phyloP scores from a whole-genome alignment of 139 green algal genomes.

The Medakamo hakoo region DNA sequence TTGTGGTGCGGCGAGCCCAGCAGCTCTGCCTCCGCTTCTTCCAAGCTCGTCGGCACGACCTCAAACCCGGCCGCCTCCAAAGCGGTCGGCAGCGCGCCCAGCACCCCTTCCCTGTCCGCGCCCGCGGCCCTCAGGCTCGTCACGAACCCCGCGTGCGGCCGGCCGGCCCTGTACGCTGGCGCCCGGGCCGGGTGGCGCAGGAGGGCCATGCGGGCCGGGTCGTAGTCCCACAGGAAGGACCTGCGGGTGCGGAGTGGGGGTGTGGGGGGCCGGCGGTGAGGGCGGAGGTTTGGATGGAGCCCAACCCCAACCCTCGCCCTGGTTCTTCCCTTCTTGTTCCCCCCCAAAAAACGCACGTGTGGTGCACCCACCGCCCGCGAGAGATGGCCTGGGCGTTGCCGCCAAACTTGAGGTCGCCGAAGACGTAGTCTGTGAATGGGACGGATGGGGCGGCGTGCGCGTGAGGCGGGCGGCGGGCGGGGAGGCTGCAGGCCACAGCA shows the following conservation, averaged over 20 bases:
- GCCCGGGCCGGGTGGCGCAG: conserved; percentile 49
- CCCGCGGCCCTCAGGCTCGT: conserved; percentile 28
- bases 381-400: conserved; percentile 96
- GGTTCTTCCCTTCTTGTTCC: too few relatives aligned
- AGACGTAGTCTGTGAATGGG: conserved; percentile 66
- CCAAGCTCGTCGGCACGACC: conserved; percentile 14
- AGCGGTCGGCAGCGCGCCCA: conserved; percentile 7
- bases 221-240: conserved; percentile 89
- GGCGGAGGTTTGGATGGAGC: too few relatives aligned
- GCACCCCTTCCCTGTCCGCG: conserved; percentile 4
- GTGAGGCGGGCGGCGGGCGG: not conserved
- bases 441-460: not conserved
- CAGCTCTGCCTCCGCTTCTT: conserved; percentile 14
- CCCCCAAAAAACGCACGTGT: too few relatives aligned
- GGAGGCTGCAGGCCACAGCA: not conserved
- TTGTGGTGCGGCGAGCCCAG: not conserved
- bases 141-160: conserved; percentile 50
- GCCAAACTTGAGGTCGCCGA: conserved; percentile 82
- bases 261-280: too few relatives aligned
- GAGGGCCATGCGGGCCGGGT: conserved; percentile 48
- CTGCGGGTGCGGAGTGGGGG: too few relatives aligned
- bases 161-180: conserved; percentile 55
- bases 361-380: conserved; percentile 77
- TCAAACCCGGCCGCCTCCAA: conserved; percentile 18
- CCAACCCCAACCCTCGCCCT: too few relatives aligned